Percentiles rank a stretch among this genome's conserved stretches.
These are phyloP conservation scores for Bassia scoparia DNA, from an alignment of 148 eudicot genomes.

Conservation along the genomic window DNA sequence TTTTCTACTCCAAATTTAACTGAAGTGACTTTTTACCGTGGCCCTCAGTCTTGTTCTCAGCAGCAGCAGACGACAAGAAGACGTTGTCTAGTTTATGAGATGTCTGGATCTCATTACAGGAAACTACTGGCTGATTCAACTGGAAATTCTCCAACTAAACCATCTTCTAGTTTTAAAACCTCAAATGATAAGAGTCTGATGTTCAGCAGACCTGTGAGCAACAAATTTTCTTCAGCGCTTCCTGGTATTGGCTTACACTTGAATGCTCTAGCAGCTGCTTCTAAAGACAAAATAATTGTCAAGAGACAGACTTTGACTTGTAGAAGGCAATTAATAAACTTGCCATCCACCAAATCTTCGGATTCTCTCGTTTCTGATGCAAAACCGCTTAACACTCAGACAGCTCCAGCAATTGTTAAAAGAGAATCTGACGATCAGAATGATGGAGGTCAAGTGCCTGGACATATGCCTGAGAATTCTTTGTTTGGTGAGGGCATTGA, in stretches of 20 bases:
- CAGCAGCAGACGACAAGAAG: conserved; percentile 36
- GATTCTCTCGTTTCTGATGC: conserved; percentile 14
- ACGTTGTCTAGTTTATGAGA: conserved; percentile 42
- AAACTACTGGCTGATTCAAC: conserved; percentile 31
- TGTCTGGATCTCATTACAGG: conserved; percentile 38
- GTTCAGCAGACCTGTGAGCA: conserved; percentile 24
- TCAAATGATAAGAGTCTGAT: conserved; percentile 22
- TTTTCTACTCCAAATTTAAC: background rate
- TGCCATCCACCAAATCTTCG: conserved; percentile 24
- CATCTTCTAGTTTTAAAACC: conserved; percentile 13
- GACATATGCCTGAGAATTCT: conserved; percentile 22
- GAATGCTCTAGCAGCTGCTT: conserved; percentile 38
- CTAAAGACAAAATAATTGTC: conserved; percentile 33
- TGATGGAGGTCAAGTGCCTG: conserved; percentile 17
- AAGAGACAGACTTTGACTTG: conserved; percentile 33
- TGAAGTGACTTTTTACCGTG: conserved; percentile 6
- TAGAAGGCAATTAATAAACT: conserved; percentile 33
- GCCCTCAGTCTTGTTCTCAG: conserved; percentile 11
- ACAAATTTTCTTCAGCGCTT: conserved; percentile 25
- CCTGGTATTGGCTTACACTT: conserved; percentile 54
- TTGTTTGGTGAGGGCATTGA: conserved; percentile 12
- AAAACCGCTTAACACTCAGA: conserved; percentile 13
- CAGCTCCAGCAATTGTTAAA: conserved; percentile 12
- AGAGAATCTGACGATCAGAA: conserved; percentile 8
- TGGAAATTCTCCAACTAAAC: conserved; percentile 21